These are phyloP conservation scores for Vigna angularis DNA, from an alignment of 306 rosid genomes.

Conservation along the genomic window DNA sequence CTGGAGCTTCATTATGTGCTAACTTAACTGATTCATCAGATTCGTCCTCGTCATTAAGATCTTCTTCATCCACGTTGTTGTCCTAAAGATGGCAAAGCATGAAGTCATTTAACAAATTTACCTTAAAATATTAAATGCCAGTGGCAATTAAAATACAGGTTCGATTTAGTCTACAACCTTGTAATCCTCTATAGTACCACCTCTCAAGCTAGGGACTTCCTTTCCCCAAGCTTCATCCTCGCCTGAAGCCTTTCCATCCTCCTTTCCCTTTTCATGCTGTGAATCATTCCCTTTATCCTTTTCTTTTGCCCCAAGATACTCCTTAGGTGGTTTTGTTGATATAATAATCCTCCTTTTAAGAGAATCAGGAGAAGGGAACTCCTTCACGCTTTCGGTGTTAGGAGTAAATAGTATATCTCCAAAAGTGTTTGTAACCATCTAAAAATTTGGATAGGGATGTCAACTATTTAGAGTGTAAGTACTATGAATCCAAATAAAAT, in stretches of 20 bases:
- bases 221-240: conserved; percentile 90
- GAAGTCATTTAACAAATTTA: conserved; percentile 33
- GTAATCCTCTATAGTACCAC: conserved; percentile 49
- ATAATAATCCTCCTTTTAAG: conserved; percentile 80
- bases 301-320: conserved; percentile 80
- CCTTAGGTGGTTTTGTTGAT: conserved; percentile 98
- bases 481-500: conserved; percentile 31
- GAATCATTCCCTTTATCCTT: conserved; percentile 63
- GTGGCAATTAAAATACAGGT: conserved; percentile 22
- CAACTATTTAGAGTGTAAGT: conserved; percentile 33
- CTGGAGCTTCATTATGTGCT: conserved; percentile 68
- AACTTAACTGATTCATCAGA: conserved; percentile 55
- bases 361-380: conserved; percentile 93
- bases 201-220: conserved; percentile 68
- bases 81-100: conserved; percentile 50
- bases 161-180: conserved; percentile 62
- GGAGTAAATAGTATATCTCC: conserved; percentile 82
- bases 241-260: conserved; percentile 47
- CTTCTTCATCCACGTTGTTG: conserved; percentile 53
- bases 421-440: conserved; percentile 83
- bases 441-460: conserved; percentile 46
- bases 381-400: conserved; percentile 70
- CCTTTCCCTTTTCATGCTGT: conserved; percentile 56
- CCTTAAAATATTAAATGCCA: conserved; percentile 33
- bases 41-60: conserved; percentile 60